Evolutionary conservation across 2,329 filamentous ascomycete genomes (phyloP).

Genomic region (Paecilomyces formosus): DNA sequence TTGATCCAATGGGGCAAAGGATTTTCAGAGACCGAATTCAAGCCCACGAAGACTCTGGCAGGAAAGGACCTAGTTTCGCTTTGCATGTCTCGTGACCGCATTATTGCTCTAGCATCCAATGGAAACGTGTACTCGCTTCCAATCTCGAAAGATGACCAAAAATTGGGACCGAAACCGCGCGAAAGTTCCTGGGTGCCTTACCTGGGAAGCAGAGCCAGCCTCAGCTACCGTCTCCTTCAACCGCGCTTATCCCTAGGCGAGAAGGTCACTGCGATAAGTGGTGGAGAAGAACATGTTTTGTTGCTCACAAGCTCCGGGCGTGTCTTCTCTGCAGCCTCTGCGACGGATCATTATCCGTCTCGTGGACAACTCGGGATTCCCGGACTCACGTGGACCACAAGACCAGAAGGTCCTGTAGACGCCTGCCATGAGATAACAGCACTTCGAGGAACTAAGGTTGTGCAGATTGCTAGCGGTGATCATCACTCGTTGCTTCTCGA

Average conservation of each 20-base stretch:
- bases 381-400: conserved; percentile 69
- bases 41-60: conserved; percentile 63
- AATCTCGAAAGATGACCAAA: conserved; percentile 64
- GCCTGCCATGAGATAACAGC: conserved; percentile 70
- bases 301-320: conserved; percentile 78
- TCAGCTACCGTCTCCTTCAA: conserved; percentile 67
- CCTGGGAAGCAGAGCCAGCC: conserved; percentile 51
- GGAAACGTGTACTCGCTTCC: conserved; percentile 83
- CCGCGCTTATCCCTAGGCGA: conserved; percentile 64
- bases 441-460: conserved; percentile 63
- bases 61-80: conserved; percentile 76
- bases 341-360: conserved; percentile 67
- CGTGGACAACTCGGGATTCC: conserved; percentile 83
- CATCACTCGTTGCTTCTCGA: conserved; percentile 77
- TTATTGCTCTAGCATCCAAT: conserved; percentile 67
- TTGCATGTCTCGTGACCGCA: conserved; percentile 70
- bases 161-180: conserved; percentile 53
- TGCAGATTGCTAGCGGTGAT: conserved; percentile 74
- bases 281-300: conserved; percentile 78
- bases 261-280: conserved; percentile 64
- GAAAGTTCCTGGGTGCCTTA: conserved; percentile 68
- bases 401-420: conserved; percentile 72
- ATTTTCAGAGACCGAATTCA: conserved; percentile 57
- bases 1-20: conserved; percentile 84
- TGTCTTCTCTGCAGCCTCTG: conserved; percentile 81